A percentile compares a stretch with the other conserved stretches of the same genome.
Conservation (phyloP, 1,284 basidiomycete species). For the Tremellales sp. region DNA sequence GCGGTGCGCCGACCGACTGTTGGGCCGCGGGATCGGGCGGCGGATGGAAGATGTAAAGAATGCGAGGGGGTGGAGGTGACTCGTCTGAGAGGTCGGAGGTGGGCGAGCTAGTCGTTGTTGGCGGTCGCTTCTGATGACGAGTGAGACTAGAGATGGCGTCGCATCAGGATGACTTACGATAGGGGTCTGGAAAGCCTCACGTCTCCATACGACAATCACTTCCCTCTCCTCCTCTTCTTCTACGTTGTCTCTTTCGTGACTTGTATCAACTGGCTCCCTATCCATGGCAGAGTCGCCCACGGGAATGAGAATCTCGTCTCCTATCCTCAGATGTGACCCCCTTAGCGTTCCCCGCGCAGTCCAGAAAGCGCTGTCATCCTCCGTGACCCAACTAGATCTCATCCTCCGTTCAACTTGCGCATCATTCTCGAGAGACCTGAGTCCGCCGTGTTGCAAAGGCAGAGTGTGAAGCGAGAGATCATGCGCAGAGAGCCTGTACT, state of each 20-base stretch:
- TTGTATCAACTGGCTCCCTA: conserved; percentile 9
- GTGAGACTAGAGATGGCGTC: no score
- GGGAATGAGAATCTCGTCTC: no score
- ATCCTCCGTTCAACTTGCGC: no score
- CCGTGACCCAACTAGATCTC: no score
- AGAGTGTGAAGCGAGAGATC: no score
- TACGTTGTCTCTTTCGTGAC: conserved; percentile 4
- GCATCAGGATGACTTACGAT: no score
- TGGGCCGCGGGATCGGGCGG: neutral
- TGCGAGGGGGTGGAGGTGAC: conserved; percentile 9
- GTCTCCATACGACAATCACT: neutral
- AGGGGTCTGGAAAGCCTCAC: neutral
- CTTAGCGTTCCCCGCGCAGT: conserved; percentile 14
- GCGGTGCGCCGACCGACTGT: neutral
- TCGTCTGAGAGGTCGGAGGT: no score
- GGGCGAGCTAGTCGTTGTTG: conserved; percentile 1
- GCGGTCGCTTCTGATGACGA: no score
- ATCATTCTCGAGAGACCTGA: no score
- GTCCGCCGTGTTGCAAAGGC: no score
- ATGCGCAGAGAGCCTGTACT: no score
- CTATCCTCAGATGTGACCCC: neutral
- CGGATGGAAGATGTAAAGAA: conserved; percentile 15
- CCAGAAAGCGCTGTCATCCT: conserved; percentile 12
- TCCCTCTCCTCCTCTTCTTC: neutral
- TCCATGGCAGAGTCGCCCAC: no score